These are phyloP conservation scores for Raphanus sativus DNA, from an alignment of 345 rosid species.

Conservation along the genomic window DNA sequence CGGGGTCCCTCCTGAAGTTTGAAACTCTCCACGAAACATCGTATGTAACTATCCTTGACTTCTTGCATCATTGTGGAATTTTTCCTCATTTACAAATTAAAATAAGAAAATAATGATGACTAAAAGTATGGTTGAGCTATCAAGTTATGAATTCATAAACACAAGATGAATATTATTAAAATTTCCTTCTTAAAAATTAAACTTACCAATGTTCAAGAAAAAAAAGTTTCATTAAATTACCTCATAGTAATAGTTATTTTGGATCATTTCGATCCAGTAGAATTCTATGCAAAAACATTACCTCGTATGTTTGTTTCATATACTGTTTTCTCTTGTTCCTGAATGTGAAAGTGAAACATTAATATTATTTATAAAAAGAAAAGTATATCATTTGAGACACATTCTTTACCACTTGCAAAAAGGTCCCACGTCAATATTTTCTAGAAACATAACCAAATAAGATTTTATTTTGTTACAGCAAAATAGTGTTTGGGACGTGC, in stretches of 20 bases:
- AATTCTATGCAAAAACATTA: neutral
- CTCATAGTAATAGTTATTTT: no score
- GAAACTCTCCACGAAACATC: slow-evolving; percentile 34
- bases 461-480: neutral
- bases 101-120: neutral
- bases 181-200: neutral
- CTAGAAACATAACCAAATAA: slow-evolving; percentile 3
- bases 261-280: neutral
- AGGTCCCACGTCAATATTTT: neutral
- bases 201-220: no score
- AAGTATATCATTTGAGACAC: neutral
- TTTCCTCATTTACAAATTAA: neutral
- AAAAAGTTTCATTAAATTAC: no score
- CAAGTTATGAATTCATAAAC: neutral
- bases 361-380: no score
- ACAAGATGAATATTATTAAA: neutral
- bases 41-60: slow-evolving; percentile 37
- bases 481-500: slow-evolving; percentile 1
- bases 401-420: neutral
- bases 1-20: slow-evolving; percentile 20
- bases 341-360: slow-evolving; percentile 21
- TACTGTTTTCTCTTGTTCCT: neutral
- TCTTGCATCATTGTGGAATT: slow-evolving; percentile 8
- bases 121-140: neutral
- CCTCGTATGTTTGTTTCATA: neutral